Percentiles rank a stretch among this genome's conserved stretches.
Evolutionary conservation across 768 basidiomycete genomes (phyloP).

Genomic region (Agrocybe praecox): DNA sequence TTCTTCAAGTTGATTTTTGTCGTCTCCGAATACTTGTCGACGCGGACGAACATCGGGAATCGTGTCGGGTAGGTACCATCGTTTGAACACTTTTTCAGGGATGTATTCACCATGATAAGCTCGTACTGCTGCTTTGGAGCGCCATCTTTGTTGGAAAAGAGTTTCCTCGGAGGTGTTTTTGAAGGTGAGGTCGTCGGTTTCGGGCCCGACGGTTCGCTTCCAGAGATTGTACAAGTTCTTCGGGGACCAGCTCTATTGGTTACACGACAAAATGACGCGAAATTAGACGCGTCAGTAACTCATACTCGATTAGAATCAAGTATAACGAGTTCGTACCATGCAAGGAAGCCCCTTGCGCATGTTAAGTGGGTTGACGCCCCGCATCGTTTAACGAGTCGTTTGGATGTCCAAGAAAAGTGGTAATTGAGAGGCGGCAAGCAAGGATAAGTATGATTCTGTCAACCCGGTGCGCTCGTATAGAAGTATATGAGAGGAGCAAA

Average conservation of each 20-base stretch:
- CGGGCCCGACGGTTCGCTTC: slow-evolving; percentile 63
- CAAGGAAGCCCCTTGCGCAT: slow-evolving; percentile 25
- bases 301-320: background rate
- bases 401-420: background rate
- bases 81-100: slow-evolving; percentile 89
- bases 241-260: slow-evolving; percentile 78
- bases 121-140: slow-evolving; percentile 80
- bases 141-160: slow-evolving; percentile 92
- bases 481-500: background rate
- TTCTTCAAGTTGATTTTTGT: slow-evolving; percentile 49
- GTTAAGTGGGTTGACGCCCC: slow-evolving; percentile 25
- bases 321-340: slow-evolving; percentile 20
- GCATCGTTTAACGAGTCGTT: slow-evolving; percentile 15
- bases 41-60: slow-evolving; percentile 85
- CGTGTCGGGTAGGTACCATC: slow-evolving; percentile 88
- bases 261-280: background rate
- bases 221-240: slow-evolving; percentile 91
- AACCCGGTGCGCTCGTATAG: background rate
- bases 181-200: slow-evolving; percentile 58
- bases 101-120: slow-evolving; percentile 97
- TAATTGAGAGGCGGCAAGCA: background rate
- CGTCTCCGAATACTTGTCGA: slow-evolving; percentile 44
- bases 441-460: background rate
- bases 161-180: slow-evolving; percentile 51
- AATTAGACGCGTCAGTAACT: background rate